Conservation (phyloP, 2,329 filamentous ascomycete genomes). For the Scedosporium aurantiacum region DNA sequence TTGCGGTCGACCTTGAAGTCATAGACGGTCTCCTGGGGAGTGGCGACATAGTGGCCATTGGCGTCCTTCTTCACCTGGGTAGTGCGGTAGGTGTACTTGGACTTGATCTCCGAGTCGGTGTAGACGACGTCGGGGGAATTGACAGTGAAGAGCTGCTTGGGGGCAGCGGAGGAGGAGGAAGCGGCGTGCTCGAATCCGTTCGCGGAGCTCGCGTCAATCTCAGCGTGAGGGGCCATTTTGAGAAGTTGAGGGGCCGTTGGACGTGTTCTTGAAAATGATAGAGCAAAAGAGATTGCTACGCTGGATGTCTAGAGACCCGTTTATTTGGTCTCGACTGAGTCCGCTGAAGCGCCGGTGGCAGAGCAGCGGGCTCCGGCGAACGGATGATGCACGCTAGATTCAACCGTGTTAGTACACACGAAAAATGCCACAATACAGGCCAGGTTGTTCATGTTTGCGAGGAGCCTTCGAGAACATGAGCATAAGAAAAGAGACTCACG, state of each 20-base stretch:
- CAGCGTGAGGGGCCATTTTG: slow-evolving; percentile 86
- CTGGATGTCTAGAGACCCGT: slow-evolving; percentile 16
- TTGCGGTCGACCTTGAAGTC: slow-evolving; percentile 96
- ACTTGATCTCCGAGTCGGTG: slow-evolving; percentile 76
- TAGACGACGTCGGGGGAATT: slow-evolving; percentile 88
- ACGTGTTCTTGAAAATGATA: neutral
- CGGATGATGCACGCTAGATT: slow-evolving; percentile 73
- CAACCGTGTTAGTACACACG: neutral
- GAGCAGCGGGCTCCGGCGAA: slow-evolving; percentile 94
- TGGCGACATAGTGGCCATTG: slow-evolving; percentile 70
- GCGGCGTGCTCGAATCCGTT: slow-evolving; percentile 32
- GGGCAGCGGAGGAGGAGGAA: slow-evolving; percentile 25
- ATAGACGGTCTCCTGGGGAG: slow-evolving; percentile 80
- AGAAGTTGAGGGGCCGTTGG: slow-evolving; percentile 4
- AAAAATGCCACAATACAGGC: no score
- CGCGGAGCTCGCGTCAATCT: slow-evolving; percentile 43
- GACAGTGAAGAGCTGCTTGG: slow-evolving; percentile 67
- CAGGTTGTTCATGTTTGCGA: no score
- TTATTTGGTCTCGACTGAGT: slow-evolving; percentile 50
- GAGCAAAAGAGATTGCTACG: slow-evolving; percentile 5
- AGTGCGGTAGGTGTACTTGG: slow-evolving; percentile 94
- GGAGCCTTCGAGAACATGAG: neutral
- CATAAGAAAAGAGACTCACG: slow-evolving; percentile 63
- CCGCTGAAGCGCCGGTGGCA: slow-evolving; percentile 74
- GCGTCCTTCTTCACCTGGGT: slow-evolving; percentile 64